Evolutionary conservation across 2,329 filamentous ascomycete genomes (phyloP).

Genomic region (Tolypocladium cylindrosporum): DNA sequence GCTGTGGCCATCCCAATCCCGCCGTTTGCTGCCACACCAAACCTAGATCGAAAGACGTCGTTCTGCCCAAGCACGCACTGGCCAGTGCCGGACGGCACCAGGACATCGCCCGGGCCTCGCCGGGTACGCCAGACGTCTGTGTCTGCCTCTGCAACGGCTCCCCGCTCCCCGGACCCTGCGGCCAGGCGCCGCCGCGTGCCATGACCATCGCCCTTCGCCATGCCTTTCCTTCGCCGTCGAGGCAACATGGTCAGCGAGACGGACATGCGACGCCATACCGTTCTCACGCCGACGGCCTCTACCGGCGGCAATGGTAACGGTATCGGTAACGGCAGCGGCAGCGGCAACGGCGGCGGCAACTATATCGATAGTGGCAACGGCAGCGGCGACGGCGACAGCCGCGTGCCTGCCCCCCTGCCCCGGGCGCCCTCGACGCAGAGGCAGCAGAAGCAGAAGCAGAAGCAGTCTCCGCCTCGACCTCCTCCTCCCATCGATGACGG

Average conservation of each 20-base stretch:
- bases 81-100: not conserved
- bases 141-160: not conserved
- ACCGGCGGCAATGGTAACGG: not conserved
- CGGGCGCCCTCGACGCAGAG: conserved; percentile 2
- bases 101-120: not conserved
- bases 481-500: not conserved
- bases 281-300: conserved; percentile 19
- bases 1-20: conserved; percentile 1
- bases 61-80: not conserved
- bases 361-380: not conserved
- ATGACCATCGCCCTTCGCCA: conserved; percentile 31
- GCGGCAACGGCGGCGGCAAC: not conserved
- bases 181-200: conserved; percentile 18
- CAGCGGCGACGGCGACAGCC: conserved; percentile 9
- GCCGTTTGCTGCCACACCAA: conserved; percentile 2
- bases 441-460: not conserved
- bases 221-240: conserved; percentile 53
- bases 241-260: conserved; percentile 50
- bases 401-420: conserved; percentile 4
- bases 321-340: not conserved
- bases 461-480: not conserved
- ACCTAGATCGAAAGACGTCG: not conserved
- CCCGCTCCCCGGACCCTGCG: conserved; percentile 2
- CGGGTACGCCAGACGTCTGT: not conserved
- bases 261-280: conserved; percentile 45